Base-by-base conservation (phyloP, 2,329 filamentous ascomycete genomes). In the Cryphonectria naterciae region DNA sequence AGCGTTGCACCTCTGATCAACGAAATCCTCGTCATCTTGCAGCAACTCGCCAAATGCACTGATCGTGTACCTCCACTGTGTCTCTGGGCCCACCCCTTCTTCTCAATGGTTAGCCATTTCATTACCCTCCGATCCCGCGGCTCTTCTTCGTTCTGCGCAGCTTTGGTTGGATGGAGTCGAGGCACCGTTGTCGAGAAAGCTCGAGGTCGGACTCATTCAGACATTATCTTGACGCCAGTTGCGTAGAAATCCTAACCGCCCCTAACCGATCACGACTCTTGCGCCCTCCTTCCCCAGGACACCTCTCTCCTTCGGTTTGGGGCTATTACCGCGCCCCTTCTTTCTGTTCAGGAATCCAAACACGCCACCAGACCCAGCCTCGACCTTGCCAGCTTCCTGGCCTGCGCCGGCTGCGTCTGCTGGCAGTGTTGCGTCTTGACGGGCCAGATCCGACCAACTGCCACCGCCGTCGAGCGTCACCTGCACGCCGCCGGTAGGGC, bases 201-300 rank as follows among this genome's bases (percentile, higher is more conserved):
- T 22, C 35, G 6, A 6, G 10, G n/a, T 65, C 35, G n/a, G 46
- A 19, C 54, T 60, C 52, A 46, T 60, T 54, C 52, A 41, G n/a
- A 22, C 25, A 3, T 19, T 19, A 19, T 61, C 37, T 35, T n/a
- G 39, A 61, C 10, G 54, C 65, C 65, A 67, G 22, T 67, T 60
- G 65, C 54, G 65, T 43, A 67, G n/a, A 60, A 25, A 60, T n/a
- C 37, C 61, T 22, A 68, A 64, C 19, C 58, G 61, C 43, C 66
- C 67, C 63, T 73, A 92, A 76, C 89, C 91, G 78, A 95, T 92
- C 70, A 95, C 88, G 74, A 94, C 91, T 79, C 96, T 87, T 15
- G 96, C 95, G 22, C 96, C 96, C 80, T 98, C 95, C 79, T 98
- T 98, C 70, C 96, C 96, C 71, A 99, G 79, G 10, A 99, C 95